Conservation (phyloP, 2,329 filamentous ascomycete species). For the Ophiosphaerella herpotricha region DNA sequence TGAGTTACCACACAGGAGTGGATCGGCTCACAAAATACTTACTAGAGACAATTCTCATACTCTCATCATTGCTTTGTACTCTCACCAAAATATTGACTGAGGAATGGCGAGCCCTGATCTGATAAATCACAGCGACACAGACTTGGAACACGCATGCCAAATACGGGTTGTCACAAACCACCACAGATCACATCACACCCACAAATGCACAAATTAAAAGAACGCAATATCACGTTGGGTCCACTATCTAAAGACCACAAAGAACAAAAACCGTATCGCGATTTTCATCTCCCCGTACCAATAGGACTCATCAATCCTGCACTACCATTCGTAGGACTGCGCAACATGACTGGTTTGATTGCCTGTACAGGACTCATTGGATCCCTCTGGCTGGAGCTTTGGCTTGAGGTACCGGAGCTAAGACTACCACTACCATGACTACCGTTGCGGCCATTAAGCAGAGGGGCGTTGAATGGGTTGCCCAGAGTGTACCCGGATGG, state of each 20-base stretch:
- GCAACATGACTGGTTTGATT: conserved; percentile 40
- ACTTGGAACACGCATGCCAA: too few relatives aligned
- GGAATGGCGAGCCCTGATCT: too few relatives aligned
- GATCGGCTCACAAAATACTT: too few relatives aligned
- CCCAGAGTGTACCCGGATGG: conserved; percentile 34
- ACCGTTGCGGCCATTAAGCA: conserved; percentile 44
- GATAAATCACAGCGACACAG: too few relatives aligned
- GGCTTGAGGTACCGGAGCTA: conserved; percentile 50
- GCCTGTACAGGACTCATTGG: conserved; percentile 45
- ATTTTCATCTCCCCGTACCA: conserved; percentile 29
- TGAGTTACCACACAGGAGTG: too few relatives aligned
- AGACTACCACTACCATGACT: conserved; percentile 56
- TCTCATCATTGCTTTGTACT: too few relatives aligned
- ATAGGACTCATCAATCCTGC: conserved; percentile 39
- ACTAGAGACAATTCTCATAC: too few relatives aligned
- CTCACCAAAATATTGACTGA: too few relatives aligned
- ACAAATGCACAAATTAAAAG: background rate
- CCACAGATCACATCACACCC: background rate
- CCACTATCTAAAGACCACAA: conserved; percentile 10
- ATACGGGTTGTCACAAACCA: too few relatives aligned
- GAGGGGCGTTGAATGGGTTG: conserved; percentile 46
- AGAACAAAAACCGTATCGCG: conserved; percentile 25
- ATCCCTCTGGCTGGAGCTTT: conserved; percentile 45
- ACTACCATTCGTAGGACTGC: conserved; percentile 37
- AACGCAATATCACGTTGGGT: conserved; percentile 2